Evolutionary conservation across 768 basidiomycete species (phyloP), one percentile per base, ranked within the genome.

Genomic region (Austroboletus eburneus): DNA sequence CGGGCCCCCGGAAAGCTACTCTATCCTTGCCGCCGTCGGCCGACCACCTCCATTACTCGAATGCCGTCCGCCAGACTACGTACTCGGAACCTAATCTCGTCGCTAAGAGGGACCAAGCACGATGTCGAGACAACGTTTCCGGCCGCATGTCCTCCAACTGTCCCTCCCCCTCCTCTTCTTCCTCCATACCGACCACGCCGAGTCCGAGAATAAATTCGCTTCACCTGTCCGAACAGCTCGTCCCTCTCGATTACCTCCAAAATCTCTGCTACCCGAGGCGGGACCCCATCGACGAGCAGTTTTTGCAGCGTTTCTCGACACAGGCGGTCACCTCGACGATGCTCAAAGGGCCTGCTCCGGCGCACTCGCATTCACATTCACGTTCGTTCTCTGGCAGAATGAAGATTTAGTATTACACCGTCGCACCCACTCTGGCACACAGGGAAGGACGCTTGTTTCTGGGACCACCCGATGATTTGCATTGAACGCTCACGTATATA

Each of bases 191-290:
- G 9, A 64, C 70, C 4, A 66, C 68, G 9, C 69, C 69, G 20
- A 71, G 62, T 51, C 62, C 64, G 12, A 57, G 61, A 32, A 50
- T 66, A 14, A 36, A 29, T 12, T 18, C 49, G 5, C 9, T 45
- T 17, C 57, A 56, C 40, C n/a, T 68, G 34, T 53, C 64, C 0
- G 65, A 66, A 34, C 60, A 65, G 48, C 72, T 85, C 0, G 83
- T 86, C 10, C 84, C 84, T 38, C 73, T 86, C 24, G 76, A 81
- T 54, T 76, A 79, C 39, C 77, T 85, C 13, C 77, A 80, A 59
- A 74, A 65, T 43, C 68, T 77, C 17, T 64, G 76, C n/a, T 75
- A 71, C 24, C 75, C 77, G 16, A 67, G 74, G 58, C 76, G 84
- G 10, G 76, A 85, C 55, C 81, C 83, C 41, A 70, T 73, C 20